Conservation (phyloP, 2,329 filamentous ascomycete species). For the Aspergillus sp. region DNA sequence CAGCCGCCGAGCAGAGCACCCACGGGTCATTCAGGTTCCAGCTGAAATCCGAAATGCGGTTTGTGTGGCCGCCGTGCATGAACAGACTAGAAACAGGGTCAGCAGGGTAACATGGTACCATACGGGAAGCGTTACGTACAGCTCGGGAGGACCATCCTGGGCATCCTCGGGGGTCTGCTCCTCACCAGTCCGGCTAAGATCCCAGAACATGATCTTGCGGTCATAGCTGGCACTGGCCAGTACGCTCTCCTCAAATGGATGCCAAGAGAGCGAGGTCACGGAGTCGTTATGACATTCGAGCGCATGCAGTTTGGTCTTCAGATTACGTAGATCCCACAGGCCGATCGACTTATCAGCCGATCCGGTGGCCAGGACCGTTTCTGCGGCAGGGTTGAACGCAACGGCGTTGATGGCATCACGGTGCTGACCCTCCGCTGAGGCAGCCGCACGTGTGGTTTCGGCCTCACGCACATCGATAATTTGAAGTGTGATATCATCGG, state of each 20-base stretch:
- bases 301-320: constrained; percentile 85
- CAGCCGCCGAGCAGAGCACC: constrained; percentile 92
- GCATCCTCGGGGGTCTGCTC: constrained; percentile 94
- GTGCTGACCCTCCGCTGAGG: constrained; percentile 73
- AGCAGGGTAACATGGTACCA: background rate
- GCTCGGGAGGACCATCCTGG: constrained; percentile 90
- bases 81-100: constrained; percentile 66
- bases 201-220: constrained; percentile 93
- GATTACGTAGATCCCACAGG: constrained; percentile 90
- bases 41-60: constrained; percentile 93
- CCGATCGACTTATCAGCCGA: constrained; percentile 95
- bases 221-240: constrained; percentile 92
- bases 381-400: constrained; percentile 89
- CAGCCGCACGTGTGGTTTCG: constrained; percentile 66
- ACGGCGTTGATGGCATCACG: constrained; percentile 93
- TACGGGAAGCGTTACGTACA: constrained; percentile 62
- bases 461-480: constrained; percentile 80
- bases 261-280: constrained; percentile 92
- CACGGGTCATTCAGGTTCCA: constrained; percentile 98
- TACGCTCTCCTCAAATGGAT: constrained; percentile 85
- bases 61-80: constrained; percentile 98
- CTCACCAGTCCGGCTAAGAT: constrained; percentile 85
- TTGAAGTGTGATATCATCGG: constrained; percentile 90
- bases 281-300: constrained; percentile 85
- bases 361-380: constrained; percentile 86